phyloP scores from a whole-genome alignment of 768 basidiomycete species.

The Stropharia rugosoannulata region DNA sequence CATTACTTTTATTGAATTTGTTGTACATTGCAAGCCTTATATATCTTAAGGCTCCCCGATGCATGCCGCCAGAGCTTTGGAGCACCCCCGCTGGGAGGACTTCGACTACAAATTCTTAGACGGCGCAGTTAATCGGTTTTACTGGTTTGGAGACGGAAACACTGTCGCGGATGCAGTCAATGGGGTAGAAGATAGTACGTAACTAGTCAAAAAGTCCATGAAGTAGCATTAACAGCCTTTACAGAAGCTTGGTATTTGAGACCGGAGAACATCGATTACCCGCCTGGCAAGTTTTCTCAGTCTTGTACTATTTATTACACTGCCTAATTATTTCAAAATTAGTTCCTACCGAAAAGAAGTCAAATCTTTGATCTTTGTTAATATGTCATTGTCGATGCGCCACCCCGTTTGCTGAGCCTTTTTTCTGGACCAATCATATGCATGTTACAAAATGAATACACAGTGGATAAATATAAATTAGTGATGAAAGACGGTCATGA shows the following conservation, averaged over 20 bases:
- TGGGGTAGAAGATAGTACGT: constrained; percentile 30
- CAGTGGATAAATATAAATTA: background rate
- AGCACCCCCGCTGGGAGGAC: constrained; percentile 66
- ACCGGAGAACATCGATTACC: constrained; percentile 41
- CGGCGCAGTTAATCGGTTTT: constrained; percentile 43
- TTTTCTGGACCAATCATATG: constrained; percentile 1
- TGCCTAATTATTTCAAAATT: background rate
- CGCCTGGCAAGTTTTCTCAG: constrained; percentile 33
- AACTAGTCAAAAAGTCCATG: background rate
- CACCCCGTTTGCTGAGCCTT: background rate
- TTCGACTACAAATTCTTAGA: constrained; percentile 51
- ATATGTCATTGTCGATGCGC: background rate
- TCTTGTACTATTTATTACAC: background rate
- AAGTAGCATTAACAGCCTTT: background rate
- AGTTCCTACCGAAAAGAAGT: constrained; percentile 4
- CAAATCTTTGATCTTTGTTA: background rate
- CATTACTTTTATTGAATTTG: background rate
- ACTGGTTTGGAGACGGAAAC: constrained; percentile 64
- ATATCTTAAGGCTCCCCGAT: constrained; percentile 44
- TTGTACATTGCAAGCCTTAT: background rate
- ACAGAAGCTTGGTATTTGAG: constrained; percentile 47
- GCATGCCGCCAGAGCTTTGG: constrained; percentile 47
- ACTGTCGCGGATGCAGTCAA: constrained; percentile 45
- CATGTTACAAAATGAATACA: constrained; percentile 13
- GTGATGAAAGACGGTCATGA: background rate